phyloP scores from a whole-genome alignment of 1,284 basidiomycete species.

The Cryptococcus sp. region DNA sequence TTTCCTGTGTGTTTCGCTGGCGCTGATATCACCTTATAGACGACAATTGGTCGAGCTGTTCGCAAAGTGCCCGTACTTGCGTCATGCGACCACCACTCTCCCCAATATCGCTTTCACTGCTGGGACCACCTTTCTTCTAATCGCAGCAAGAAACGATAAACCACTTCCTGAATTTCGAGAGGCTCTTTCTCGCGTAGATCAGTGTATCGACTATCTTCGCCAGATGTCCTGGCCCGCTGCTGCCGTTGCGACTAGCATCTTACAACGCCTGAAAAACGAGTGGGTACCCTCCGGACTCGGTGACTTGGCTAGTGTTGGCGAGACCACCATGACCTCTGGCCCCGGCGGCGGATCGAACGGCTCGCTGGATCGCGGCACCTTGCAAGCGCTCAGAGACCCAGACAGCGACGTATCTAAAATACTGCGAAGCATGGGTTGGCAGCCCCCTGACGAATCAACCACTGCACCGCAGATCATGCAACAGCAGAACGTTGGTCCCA shows the following conservation, averaged over 20 bases:
- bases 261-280: neutral
- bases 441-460: neutral
- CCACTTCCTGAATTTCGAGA: neutral
- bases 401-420: neutral
- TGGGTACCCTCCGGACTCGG: neutral
- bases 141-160: neutral
- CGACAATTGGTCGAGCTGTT: neutral
- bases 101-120: neutral
- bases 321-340: neutral
- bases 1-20: neutral
- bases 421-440: neutral
- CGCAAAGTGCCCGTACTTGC: neutral
- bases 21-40: neutral
- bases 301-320: neutral
- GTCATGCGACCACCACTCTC: neutral
- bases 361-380: neutral
- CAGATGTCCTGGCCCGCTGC: slow-evolving; percentile 1
- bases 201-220: neutral
- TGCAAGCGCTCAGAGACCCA: neutral
- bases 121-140: neutral
- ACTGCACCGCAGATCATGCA: no score
- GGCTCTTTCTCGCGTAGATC: neutral
- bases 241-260: neutral
- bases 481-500: no score
- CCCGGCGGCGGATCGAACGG: neutral